Percentiles rank a stretch among this genome's conserved stretches.
Evolutionary conservation across 345 rosid species (phyloP).

Genomic region (Aquilaria yunnanensis): DNA sequence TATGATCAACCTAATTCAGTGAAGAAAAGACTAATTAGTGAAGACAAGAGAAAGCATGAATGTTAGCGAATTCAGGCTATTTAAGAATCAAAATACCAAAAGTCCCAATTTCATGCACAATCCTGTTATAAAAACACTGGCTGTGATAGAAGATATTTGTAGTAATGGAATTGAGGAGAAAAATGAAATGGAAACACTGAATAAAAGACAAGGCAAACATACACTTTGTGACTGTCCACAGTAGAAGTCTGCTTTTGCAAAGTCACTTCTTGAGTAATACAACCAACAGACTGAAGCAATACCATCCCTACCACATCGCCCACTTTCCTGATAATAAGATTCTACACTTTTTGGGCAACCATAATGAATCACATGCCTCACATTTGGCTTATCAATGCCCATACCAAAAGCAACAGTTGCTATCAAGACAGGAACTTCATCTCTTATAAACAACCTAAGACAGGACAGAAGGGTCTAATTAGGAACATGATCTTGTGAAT

Average conservation of each 20-base stretch:
- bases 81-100: too few species aligned
- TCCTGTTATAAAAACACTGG: too few species aligned
- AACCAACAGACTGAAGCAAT: conserved; percentile 46
- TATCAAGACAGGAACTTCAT: conserved; percentile 43
- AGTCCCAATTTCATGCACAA: too few species aligned
- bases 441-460: conserved; percentile 36
- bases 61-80: too few species aligned
- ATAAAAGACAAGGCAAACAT: conserved; percentile 10
- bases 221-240: conserved; percentile 33
- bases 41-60: neutral
- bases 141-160: too few species aligned
- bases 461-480: conserved; percentile 1
- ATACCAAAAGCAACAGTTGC: conserved; percentile 51
- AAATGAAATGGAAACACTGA: neutral
- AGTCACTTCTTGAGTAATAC: conserved; percentile 36
- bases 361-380: conserved; percentile 46
- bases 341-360: conserved; percentile 45
- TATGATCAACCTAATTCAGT: conserved; percentile 29
- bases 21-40: neutral
- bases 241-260: conserved; percentile 41
- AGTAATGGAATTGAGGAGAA: neutral
- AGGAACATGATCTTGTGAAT: conserved; percentile 1
- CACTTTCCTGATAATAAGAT: conserved; percentile 48
- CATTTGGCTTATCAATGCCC: conserved; percentile 48
- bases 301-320: conserved; percentile 52